These are phyloP conservation scores for Aspergillus hancockii DNA, from an alignment of 495 filamentous ascomycete genomes.

Conservation along the genomic window DNA sequence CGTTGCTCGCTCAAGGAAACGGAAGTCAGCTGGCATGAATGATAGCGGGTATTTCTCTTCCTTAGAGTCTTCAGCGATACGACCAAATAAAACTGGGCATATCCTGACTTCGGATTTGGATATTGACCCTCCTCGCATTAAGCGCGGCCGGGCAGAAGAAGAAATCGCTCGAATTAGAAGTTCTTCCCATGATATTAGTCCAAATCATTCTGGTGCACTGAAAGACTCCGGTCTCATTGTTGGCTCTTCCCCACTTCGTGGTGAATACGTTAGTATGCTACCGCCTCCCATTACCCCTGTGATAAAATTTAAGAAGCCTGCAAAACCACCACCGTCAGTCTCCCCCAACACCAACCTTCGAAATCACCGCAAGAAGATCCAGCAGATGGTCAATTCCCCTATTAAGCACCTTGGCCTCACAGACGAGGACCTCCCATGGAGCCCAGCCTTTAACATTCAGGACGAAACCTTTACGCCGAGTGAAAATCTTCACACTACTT, in stretches of 20 bases:
- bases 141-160: slow-evolving; percentile 88
- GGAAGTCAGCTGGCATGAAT: slow-evolving; percentile 75
- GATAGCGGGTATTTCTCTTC: slow-evolving; percentile 98
- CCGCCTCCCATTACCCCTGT: slow-evolving; percentile 83
- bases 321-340: slow-evolving; percentile 79
- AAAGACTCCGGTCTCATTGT: slow-evolving; percentile 45
- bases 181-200: slow-evolving; percentile 86
- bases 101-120: slow-evolving; percentile 70
- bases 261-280: slow-evolving; percentile 59
- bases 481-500: slow-evolving; percentile 53
- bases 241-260: slow-evolving; percentile 62
- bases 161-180: slow-evolving; percentile 93
- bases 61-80: slow-evolving; percentile 87
- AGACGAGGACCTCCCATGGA: slow-evolving; percentile 69
- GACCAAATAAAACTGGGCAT: slow-evolving; percentile 61
- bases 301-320: slow-evolving; percentile 79
- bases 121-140: slow-evolving; percentile 73
- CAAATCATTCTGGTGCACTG: slow-evolving; percentile 59
- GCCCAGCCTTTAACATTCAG: slow-evolving; percentile 72
- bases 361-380: slow-evolving; percentile 84
- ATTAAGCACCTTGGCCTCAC: slow-evolving; percentile 67
- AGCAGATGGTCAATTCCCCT: slow-evolving; percentile 86
- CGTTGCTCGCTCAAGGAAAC: slow-evolving; percentile 62
- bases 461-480: slow-evolving; percentile 52
- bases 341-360: slow-evolving; percentile 95